phyloP scores from a whole-genome alignment of 345 rosid species.

The Populus davidiana region DNA sequence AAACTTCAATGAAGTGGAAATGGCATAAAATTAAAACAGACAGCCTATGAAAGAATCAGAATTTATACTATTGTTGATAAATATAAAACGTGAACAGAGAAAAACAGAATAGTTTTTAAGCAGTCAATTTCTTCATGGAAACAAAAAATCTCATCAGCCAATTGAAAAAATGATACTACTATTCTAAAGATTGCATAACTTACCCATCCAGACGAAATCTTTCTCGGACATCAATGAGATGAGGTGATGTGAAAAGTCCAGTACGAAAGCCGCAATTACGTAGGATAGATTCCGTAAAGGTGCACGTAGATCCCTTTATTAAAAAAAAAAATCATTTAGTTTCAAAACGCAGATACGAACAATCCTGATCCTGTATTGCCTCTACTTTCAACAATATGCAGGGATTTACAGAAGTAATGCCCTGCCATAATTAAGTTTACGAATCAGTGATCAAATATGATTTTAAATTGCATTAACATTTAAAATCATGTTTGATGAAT shows the following conservation, averaged over 20 bases:
- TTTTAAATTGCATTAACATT: neutral
- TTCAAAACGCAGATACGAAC: neutral
- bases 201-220: constrained; percentile 88
- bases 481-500: neutral
- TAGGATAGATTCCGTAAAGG: constrained; percentile 79
- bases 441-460: neutral
- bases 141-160: neutral
- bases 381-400: neutral
- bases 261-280: constrained; percentile 79
- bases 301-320: constrained; percentile 86
- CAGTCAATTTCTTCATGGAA: neutral
- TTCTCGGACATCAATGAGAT: constrained; percentile 85
- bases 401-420: neutral
- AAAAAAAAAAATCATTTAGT: neutral
- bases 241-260: constrained; percentile 95
- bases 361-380: neutral
- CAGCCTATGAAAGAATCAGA: neutral
- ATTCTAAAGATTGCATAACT: constrained; percentile 21
- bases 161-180: neutral
- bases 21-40: neutral
- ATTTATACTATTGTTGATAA: neutral
- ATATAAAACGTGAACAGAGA: neutral
- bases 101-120: neutral
- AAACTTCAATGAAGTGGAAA: neutral
- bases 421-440: neutral